Conservation (phyloP, 1,284 basidiomycete genomes). For the Phylloboletellus chloephorus region DNA sequence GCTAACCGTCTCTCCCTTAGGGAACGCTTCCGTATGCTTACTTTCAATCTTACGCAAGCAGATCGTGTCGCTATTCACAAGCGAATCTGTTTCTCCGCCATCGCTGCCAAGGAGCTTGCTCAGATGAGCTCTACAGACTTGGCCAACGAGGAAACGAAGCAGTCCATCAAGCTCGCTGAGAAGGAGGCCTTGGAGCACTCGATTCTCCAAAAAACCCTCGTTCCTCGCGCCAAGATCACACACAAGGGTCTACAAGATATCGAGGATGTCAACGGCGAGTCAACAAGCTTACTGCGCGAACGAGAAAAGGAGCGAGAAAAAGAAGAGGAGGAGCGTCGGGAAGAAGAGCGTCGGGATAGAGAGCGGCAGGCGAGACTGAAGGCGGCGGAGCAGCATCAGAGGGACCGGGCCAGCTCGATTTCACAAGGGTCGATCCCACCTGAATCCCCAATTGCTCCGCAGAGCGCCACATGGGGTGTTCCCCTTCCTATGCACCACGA, state of each 20-base stretch:
- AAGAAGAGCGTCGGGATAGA: conserved; percentile 51
- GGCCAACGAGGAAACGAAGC: conserved; percentile 76
- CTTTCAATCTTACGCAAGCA: conserved; percentile 71
- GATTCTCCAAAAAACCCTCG: conserved; percentile 65
- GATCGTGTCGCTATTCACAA: conserved; percentile 71
- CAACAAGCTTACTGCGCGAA: conserved; percentile 47
- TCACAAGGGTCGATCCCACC: conserved; percentile 50
- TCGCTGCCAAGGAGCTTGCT: conserved; percentile 66
- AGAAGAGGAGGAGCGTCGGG: conserved; percentile 54
- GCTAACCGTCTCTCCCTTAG: conserved; percentile 34
- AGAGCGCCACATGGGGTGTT: conserved; percentile 50
- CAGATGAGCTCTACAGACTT: conserved; percentile 82
- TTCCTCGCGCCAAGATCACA: conserved; percentile 80
- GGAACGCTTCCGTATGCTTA: conserved; percentile 79
- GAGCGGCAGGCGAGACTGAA: conserved; percentile 56
- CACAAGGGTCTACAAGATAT: conserved; percentile 87
- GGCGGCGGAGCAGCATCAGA: conserved; percentile 39
- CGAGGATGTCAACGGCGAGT: conserved; percentile 64
- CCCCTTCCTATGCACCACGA: conserved; percentile 41
- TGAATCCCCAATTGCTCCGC: conserved; percentile 52
- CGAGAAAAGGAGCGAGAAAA: conserved; percentile 47
- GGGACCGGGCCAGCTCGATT: conserved; percentile 42
- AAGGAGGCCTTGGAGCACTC: conserved; percentile 77
- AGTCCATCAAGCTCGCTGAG: conserved; percentile 73
- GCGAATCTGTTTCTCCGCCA: conserved; percentile 61